Conservation (phyloP, 23 red algal species). For the Cyanidioschyzon merolae region DNA sequence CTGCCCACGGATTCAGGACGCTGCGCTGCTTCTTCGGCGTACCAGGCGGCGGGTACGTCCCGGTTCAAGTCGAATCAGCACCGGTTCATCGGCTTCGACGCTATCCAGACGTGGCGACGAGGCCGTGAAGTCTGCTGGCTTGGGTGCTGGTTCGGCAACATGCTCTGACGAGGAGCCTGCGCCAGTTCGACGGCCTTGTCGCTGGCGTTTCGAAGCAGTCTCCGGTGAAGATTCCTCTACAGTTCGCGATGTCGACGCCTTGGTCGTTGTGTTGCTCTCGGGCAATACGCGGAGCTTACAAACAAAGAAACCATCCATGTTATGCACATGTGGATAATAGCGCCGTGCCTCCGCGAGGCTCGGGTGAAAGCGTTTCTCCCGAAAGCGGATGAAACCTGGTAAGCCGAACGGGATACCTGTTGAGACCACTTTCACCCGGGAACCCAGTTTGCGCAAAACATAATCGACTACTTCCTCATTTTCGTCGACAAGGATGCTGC, state of each 20-base stretch:
- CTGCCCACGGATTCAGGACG: no score
- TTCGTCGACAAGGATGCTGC: slow-evolving; percentile 93
- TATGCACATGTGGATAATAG: slow-evolving; percentile 90
- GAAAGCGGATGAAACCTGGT: slow-evolving; percentile 61
- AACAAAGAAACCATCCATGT: slow-evolving; percentile 97
- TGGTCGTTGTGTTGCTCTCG: background rate
- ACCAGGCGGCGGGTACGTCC: background rate
- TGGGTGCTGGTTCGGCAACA: background rate
- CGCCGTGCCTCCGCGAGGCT: slow-evolving; percentile 36
- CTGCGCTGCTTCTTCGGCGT: no score
- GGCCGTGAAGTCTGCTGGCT: background rate
- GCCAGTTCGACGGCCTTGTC: background rate
- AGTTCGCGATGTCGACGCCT: background rate
- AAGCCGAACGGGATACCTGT: slow-evolving; percentile 74
- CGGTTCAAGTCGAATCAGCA: background rate
- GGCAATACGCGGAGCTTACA: slow-evolving; percentile 53
- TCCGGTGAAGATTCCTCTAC: no score
- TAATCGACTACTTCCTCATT: slow-evolving; percentile 93
- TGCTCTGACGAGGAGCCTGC: background rate
- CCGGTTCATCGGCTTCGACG: background rate
- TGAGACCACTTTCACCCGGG: slow-evolving; percentile 62
- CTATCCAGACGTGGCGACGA: background rate
- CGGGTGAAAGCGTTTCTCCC: slow-evolving; percentile 64
- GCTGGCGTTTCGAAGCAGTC: background rate
- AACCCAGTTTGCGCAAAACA: slow-evolving; percentile 53